Base-by-base conservation (phyloP, 176 grass and related monocot species). In the Cenchrus purpureus region DNA sequence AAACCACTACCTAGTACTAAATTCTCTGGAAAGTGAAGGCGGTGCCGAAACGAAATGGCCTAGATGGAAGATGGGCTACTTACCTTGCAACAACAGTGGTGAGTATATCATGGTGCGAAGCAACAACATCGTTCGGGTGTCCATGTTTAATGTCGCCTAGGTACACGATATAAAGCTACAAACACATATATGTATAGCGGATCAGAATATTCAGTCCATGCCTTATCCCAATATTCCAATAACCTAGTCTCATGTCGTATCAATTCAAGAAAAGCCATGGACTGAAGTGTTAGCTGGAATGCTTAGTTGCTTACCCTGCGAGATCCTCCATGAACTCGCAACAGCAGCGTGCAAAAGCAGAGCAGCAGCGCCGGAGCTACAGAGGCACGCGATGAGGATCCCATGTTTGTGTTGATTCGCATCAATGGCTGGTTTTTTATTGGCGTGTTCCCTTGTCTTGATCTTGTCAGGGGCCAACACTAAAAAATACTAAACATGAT, bases 11-110 rank as follows among this genome's bases (percentile, higher is more conserved):
- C 22, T 25, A 25, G 22, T 25, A 25, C 22, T 25, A 25, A 25
- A 25, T 25, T 25, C 22, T 25, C 22, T 25, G 22, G 22, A 25
- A 25, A 25, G 22, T 25, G 22, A 25, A 25, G 53, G 22, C 22
- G 22, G 22, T 25, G 22, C 22, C 22, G 22, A 25, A 25, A 25
- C 22, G 22, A 25, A 25, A 55, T 16, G 14, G 4, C 16, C 17
- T 20, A 50, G 71, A 25, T 68, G 44, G 5, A 5, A 10, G 3
- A 3, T 10, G 3, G 12, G 51, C 49, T 34, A 52, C 10, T 3
- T 20, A 89, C 88, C 61, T 77, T 77, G 44, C 63, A 10, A 87
- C 83, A 76, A 91, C 42, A 20, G 1, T 25, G 8, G 22, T 25
- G 22, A 25, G 22, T 25, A 25, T 25, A 25, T 25, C 22, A 25